Percentiles rank a stretch among this genome's conserved stretches.
Conservation (phyloP, 768 basidiomycete species). For the Tephrocybe rancida region DNA sequence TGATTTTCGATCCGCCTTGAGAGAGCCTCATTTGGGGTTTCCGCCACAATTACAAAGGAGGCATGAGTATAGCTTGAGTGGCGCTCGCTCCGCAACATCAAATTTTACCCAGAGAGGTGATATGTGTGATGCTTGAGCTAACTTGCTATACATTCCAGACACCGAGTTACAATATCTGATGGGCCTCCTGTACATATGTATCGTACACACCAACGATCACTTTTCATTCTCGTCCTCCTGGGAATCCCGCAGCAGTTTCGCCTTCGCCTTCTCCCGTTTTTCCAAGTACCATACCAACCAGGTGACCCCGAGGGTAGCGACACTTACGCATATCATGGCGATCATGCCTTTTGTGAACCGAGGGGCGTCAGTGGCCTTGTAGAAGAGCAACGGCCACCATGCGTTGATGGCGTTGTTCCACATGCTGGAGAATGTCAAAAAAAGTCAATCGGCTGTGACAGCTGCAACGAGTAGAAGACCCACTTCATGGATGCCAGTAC, state of each 20-base stretch:
- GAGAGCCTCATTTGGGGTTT: too few relatives aligned
- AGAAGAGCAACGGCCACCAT: constrained; percentile 73
- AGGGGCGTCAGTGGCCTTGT: constrained; percentile 75
- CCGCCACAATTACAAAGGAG: too few relatives aligned
- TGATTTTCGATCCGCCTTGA: too few relatives aligned
- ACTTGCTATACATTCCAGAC: too few relatives aligned
- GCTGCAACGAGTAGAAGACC: constrained; percentile 8
- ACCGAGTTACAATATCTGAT: too few relatives aligned
- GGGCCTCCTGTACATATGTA: too few relatives aligned
- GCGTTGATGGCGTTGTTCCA: constrained; percentile 72
- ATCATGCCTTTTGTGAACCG: constrained; percentile 69
- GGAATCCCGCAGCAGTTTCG: constrained; percentile 9
- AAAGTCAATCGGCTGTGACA: neutral
- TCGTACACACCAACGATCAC: neutral
- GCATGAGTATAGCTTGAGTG: too few relatives aligned
- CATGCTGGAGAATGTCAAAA: constrained; percentile 43
- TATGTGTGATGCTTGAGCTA: too few relatives aligned
- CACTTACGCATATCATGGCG: constrained; percentile 61
- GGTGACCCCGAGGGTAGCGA: constrained; percentile 58
- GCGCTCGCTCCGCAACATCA: too few relatives aligned
- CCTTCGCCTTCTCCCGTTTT: constrained; percentile 26
- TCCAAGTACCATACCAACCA: constrained; percentile 61
- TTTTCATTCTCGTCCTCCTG: neutral
- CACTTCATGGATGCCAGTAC: constrained; percentile 81
- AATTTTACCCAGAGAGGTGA: too few relatives aligned